A percentile compares a stretch with the other conserved stretches of the same genome.
Evolutionary conservation across 1,139 yeast species (phyloP).

Genomic region (Zygosaccharomyces pseudobailii): DNA sequence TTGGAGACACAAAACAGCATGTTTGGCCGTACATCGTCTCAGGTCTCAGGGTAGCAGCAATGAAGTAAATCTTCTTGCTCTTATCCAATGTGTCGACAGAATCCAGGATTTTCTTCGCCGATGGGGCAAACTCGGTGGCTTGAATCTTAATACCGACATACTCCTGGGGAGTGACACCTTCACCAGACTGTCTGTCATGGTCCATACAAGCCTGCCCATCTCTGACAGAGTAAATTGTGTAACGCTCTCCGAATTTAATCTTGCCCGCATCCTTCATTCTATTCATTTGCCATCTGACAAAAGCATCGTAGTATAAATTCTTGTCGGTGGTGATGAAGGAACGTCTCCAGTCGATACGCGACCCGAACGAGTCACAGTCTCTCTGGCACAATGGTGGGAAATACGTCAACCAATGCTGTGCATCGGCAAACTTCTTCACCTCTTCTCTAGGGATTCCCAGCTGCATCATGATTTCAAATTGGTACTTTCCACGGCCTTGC

Average conservation of each 20-base stretch:
- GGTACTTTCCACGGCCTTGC: slow-evolving; percentile 90
- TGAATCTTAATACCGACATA: slow-evolving; percentile 88
- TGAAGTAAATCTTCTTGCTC: slow-evolving; percentile 67
- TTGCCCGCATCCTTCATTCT: slow-evolving; percentile 79
- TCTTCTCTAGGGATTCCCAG: slow-evolving; percentile 81
- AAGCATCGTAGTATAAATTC: slow-evolving; percentile 92
- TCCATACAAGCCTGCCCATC: slow-evolving; percentile 99
- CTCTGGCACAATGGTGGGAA: slow-evolving; percentile 87
- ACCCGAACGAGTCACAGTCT: slow-evolving; percentile 81
- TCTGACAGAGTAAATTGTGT: slow-evolving; percentile 93
- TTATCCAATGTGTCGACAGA: slow-evolving; percentile 52
- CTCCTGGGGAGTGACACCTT: slow-evolving; percentile 95
- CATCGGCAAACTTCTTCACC: slow-evolving; percentile 82
- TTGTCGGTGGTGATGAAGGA: slow-evolving; percentile 92
- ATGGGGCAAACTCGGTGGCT: slow-evolving; percentile 47
- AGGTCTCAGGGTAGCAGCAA: slow-evolving; percentile 97
- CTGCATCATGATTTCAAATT: slow-evolving; percentile 93
- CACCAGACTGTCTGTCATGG: slow-evolving; percentile 97
- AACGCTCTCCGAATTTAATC: slow-evolving; percentile 96
- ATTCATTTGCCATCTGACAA: slow-evolving; percentile 95
- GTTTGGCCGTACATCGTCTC: slow-evolving; percentile 99
- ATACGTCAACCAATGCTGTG: slow-evolving; percentile 78
- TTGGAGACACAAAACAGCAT: slow-evolving; percentile 96
- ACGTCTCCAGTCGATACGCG: slow-evolving; percentile 98
- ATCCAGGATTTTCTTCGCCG: slow-evolving; percentile 33